Percentiles rank a stretch among this genome's conserved stretches.
phyloP scores from a whole-genome alignment of 768 basidiomycete species.

The Russula dissimulans region DNA sequence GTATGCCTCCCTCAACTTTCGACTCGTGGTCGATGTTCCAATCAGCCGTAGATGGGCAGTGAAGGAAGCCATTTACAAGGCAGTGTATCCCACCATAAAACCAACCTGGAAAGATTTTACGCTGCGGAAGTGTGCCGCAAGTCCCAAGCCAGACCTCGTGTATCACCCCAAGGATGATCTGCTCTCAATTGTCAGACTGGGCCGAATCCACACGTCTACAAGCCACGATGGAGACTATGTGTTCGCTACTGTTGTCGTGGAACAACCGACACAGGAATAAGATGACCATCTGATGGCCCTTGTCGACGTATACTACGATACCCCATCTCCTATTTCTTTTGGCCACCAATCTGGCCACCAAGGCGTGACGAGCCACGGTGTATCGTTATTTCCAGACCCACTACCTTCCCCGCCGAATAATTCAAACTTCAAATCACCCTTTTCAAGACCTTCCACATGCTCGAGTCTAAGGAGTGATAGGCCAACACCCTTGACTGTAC shows the following conservation, averaged over 20 bases:
- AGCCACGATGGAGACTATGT: constrained; percentile 81
- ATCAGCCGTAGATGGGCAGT: constrained; percentile 54
- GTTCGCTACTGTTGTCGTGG: constrained; percentile 56
- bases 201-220: constrained; percentile 54
- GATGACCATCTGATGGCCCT: not conserved
- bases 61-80: constrained; percentile 86
- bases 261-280: constrained; percentile 24
- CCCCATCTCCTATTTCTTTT: constrained; percentile 10
- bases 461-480: constrained; percentile 77
- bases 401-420: constrained; percentile 19
- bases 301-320: not conserved
- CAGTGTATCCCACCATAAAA: constrained; percentile 50
- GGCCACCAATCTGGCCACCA: constrained; percentile 52
- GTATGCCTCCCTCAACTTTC: constrained; percentile 35
- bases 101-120: constrained; percentile 73
- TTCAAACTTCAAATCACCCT: constrained; percentile 38
- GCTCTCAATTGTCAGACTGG: constrained; percentile 21
- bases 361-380: constrained; percentile 37
- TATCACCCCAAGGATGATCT: constrained; percentile 20
- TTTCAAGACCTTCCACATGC: constrained; percentile 48
- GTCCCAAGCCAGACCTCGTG: constrained; percentile 37
- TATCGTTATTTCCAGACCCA: constrained; percentile 24
- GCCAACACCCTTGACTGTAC: constrained; percentile 48
- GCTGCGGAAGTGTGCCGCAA: constrained; percentile 20
- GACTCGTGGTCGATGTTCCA: constrained; percentile 4